Base-by-base conservation (phyloP, 345 rosid genomes). In the Anastatica hierochuntica region DNA sequence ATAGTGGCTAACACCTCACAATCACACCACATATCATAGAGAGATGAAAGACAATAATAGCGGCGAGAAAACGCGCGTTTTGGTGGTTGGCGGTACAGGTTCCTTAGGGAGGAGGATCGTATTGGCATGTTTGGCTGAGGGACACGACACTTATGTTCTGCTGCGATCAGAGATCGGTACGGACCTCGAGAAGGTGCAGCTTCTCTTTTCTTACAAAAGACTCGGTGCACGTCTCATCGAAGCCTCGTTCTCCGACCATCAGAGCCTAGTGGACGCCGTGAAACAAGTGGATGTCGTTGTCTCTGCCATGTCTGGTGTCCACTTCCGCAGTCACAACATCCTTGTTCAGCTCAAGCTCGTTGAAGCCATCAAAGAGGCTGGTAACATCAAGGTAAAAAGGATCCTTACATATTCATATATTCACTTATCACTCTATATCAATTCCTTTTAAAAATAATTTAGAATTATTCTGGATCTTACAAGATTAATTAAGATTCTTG, bases 361-460 rank as follows among this genome's bases (percentile, higher is more conserved):
- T 12, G 73, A 81, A 16, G 90, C 97, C 24, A 86, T 90, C 53
- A 81, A 81, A 71, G 86, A 86, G 27, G 95, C 95, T 18, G 88
- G 95, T 29, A 90, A 83, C 56, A 65, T 90, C 4, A 72, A 81
- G 90, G 97, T 89, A 66, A n/a, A n/a, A n/a, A n/a, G n/a, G n/a
- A n/a, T n/a, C n/a, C n/a, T n/a, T n/a, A n/a, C n/a, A n/a, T n/a
- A n/a, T n/a, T n/a, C n/a, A n/a, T n/a, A n/a, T n/a, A n/a, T n/a
- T n/a, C n/a, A n/a, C n/a, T n/a, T n/a, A n/a, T n/a, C n/a, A n/a
- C n/a, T n/a, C n/a, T n/a, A n/a, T n/a, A n/a, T n/a, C n/a, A n/a
- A n/a, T n/a, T n/a, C n/a, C n/a, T n/a, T n/a, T n/a, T n/a, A n/a
- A n/a, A n/a, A n/a, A n/a, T n/a, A n/a, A n/a, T n/a, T n/a, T n/a